A percentile compares a stretch with the other conserved stretches of the same genome.
Conservation (phyloP, 495 filamentous ascomycete genomes). For the Lophiotrema nucula region DNA sequence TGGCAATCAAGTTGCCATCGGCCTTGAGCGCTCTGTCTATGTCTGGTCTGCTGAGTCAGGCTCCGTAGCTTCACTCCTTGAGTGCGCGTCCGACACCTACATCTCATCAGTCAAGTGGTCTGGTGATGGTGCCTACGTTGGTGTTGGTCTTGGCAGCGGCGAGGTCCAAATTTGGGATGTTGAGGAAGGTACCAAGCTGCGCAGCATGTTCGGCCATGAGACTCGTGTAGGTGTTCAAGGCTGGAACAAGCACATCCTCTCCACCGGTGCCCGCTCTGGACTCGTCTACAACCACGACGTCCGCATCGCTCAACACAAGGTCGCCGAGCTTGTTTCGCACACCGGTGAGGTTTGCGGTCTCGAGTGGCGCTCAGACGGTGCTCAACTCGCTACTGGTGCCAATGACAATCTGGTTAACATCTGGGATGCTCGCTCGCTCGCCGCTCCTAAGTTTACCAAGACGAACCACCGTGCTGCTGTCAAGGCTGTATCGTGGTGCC, state of each 20-base stretch:
- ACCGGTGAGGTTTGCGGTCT: conserved; percentile 97
- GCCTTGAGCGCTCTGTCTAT: conserved; percentile 93
- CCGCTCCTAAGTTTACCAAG: conserved; percentile 96
- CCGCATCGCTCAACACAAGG: conserved; percentile 95
- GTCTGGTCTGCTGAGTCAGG: conserved; percentile 98
- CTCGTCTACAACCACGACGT: conserved; percentile 99
- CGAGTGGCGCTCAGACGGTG: conserved; percentile 94
- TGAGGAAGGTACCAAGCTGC: conserved; percentile 88
- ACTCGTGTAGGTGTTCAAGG: conserved; percentile 96
- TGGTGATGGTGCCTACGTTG: conserved; percentile 92
- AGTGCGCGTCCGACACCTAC: conserved; percentile 86
- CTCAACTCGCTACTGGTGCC: conserved; percentile 93
- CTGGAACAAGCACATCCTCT: conserved; percentile 96
- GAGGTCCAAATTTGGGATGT: conserved; percentile 99
- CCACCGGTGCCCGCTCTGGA: conserved; percentile 88
- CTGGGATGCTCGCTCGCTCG: conserved; percentile 93
- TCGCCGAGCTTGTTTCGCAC: conserved; percentile 92
- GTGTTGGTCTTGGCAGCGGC: conserved; percentile 89
- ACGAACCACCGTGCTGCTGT: conserved; percentile 98
- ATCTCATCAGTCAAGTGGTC: conserved; percentile 99
- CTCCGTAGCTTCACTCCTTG: conserved; percentile 78
- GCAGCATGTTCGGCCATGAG: conserved; percentile 97
- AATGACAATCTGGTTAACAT: conserved; percentile 99
- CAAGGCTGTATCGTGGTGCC: conserved; percentile 98
- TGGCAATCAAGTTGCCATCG: conserved; percentile 96